Evolutionary conservation across 2,329 filamentous ascomycete genomes (phyloP).

Genomic region (Cladophialophora immunda): DNA sequence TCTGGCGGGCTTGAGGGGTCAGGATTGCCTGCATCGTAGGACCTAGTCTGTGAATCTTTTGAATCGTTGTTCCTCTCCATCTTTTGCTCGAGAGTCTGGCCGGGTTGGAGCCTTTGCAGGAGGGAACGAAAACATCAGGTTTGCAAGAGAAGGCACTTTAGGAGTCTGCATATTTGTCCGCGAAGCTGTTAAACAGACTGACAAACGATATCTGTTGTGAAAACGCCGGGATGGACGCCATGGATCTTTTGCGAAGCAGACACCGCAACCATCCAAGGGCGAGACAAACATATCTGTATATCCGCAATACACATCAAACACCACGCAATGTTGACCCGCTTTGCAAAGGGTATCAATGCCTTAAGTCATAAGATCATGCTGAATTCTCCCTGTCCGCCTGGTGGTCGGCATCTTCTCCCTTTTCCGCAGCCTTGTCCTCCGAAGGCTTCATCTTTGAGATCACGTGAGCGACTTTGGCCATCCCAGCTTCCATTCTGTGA

Average conservation of each 20-base stretch:
- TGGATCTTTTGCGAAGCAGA: background rate
- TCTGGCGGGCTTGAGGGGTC: background rate
- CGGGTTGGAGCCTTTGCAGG: no score
- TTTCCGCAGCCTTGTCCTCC: slow-evolving; percentile 9
- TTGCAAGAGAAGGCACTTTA: background rate
- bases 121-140: no score
- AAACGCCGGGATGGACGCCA: background rate
- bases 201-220: background rate
- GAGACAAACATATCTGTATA: background rate
- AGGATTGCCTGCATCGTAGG: background rate
- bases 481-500: slow-evolving; percentile 31
- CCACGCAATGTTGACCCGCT: background rate
- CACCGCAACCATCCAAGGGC: background rate
- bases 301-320: background rate
- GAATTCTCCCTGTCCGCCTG: background rate
- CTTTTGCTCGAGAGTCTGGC: background rate
- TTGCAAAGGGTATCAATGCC: slow-evolving; percentile 2
- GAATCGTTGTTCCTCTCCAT: background rate
- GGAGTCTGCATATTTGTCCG: background rate
- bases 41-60: background rate
- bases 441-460: slow-evolving; percentile 36
- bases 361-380: background rate
- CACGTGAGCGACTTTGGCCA: slow-evolving; percentile 34
- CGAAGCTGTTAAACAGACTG: background rate
- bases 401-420: background rate